These are phyloP conservation scores for Rosa lucieae DNA, from an alignment of 306 rosid species.

Conservation along the genomic window DNA sequence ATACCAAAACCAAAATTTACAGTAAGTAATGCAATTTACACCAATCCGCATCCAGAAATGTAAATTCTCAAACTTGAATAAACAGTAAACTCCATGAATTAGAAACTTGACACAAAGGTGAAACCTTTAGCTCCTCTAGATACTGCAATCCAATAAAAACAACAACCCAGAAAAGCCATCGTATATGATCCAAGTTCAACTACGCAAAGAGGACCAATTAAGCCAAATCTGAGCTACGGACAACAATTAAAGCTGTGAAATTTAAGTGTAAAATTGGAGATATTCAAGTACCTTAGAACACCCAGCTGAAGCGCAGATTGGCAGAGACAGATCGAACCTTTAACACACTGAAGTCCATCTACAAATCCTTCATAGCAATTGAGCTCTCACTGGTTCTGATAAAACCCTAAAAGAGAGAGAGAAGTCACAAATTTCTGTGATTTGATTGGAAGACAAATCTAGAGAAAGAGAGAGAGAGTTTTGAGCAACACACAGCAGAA, in stretches of 20 bases:
- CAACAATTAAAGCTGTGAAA: constrained; percentile 3
- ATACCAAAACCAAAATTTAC: not conserved
- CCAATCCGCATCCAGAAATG: not conserved
- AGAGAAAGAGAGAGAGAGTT: constrained; percentile 20
- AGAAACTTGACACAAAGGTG: constrained; percentile 14
- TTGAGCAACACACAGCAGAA: not conserved
- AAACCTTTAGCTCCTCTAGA: not conserved
- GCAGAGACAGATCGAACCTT: constrained; percentile 52
- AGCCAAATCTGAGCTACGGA: not conserved
- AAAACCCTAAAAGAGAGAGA: constrained; percentile 42
- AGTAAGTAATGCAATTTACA: not conserved
- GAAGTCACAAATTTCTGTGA: constrained; percentile 32
- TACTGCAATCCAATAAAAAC: constrained; percentile 11
- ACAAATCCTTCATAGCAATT: constrained; percentile 25
- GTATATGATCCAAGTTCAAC: not conserved
- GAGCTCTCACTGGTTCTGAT: constrained; percentile 35
- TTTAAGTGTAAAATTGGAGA: not conserved
- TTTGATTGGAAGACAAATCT: constrained; percentile 51
- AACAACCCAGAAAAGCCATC: not conserved
- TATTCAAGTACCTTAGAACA: constrained; percentile 31
- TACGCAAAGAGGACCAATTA: not conserved
- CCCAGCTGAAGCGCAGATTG: constrained; percentile 35
- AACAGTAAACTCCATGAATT: not conserved
- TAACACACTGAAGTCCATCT: constrained; percentile 41
- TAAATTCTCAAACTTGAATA: not conserved